Evolutionary conservation across 495 filamentous ascomycete species (phyloP).

Genomic region (Pseudotulostoma volvatum): DNA sequence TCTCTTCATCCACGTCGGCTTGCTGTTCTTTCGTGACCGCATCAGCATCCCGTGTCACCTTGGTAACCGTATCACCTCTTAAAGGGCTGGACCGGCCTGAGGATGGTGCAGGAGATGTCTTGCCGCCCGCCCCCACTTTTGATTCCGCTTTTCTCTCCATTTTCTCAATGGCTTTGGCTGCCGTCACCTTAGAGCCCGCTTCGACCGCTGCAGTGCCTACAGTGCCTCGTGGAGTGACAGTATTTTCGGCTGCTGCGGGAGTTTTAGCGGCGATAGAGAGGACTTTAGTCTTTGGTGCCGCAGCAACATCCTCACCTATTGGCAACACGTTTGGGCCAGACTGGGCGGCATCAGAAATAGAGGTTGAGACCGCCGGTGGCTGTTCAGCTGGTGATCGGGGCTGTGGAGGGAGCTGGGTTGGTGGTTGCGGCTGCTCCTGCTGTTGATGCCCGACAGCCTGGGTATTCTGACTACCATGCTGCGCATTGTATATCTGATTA

Average conservation of each 20-base stretch:
- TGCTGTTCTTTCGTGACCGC: conserved; percentile 74
- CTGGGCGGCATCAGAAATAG: conserved; percentile 30
- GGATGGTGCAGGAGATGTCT: conserved; percentile 57
- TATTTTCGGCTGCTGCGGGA: conserved; percentile 20
- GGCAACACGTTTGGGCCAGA: conserved; percentile 57
- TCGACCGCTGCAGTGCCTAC: conserved; percentile 32
- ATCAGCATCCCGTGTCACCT: conserved; percentile 53
- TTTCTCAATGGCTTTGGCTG: conserved; percentile 69
- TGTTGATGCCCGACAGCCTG: conserved; percentile 29
- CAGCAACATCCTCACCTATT: conserved; percentile 35
- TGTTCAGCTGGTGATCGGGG: conserved; percentile 15
- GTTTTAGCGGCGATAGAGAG: conserved; percentile 44
- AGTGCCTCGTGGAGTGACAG: conserved; percentile 39
- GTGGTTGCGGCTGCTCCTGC: conserved; percentile 38
- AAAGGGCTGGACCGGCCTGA: conserved; percentile 64
- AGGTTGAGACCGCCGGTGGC: conserved; percentile 15
- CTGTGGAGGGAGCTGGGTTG: conserved; percentile 21
- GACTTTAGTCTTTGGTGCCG: conserved; percentile 47
- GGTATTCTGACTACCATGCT: conserved; percentile 32
- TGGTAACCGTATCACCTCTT: conserved; percentile 32
- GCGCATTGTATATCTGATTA: conserved; percentile 43
- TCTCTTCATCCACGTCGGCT: conserved; percentile 80
- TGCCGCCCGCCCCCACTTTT: conserved; percentile 41
- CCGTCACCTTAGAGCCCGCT: conserved; percentile 52
- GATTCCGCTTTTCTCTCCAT: conserved; percentile 39